Conservation (phyloP, 106 monocot genomes). For the Allium fistulosum region DNA sequence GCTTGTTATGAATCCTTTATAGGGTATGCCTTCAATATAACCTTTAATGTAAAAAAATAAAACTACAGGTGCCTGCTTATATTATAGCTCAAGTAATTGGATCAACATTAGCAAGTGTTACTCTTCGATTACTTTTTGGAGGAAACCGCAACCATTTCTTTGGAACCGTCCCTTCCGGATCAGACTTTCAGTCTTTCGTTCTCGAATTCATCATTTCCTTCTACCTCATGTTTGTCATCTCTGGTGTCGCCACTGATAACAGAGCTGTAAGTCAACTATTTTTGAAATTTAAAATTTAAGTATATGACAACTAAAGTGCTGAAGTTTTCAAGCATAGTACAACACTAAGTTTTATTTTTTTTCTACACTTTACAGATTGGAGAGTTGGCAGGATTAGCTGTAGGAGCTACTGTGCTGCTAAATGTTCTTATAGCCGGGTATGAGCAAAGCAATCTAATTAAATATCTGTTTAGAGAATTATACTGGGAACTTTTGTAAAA, state of each 20-base stretch:
- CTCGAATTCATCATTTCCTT: slow-evolving; percentile 83
- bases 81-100: slow-evolving; percentile 49
- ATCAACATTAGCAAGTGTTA: slow-evolving; percentile 50
- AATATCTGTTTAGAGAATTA: too few species aligned
- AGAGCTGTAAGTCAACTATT: slow-evolving; percentile 36
- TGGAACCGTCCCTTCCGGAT: slow-evolving; percentile 56
- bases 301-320: too few species aligned
- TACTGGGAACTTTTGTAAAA: too few species aligned
- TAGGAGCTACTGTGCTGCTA: slow-evolving; percentile 57
- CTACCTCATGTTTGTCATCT: slow-evolving; percentile 95
- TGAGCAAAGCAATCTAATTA: too few species aligned
- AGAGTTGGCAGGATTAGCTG: slow-evolving; percentile 68
- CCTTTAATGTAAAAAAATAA: too few species aligned
- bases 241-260: slow-evolving; percentile 81
- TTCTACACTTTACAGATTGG: slow-evolving; percentile 47
- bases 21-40: too few species aligned
- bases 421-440: slow-evolving; percentile 70
- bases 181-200: slow-evolving; percentile 51
- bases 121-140: slow-evolving; percentile 56
- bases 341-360: not conserved
- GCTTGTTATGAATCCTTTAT: too few species aligned
- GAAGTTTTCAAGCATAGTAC: not conserved
- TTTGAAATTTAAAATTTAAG: not conserved
- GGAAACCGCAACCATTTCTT: slow-evolving; percentile 31
- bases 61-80: slow-evolving; percentile 53